Evolutionary conservation across 106 monocot species (phyloP).

Genomic region (Dendrobium nobile): DNA sequence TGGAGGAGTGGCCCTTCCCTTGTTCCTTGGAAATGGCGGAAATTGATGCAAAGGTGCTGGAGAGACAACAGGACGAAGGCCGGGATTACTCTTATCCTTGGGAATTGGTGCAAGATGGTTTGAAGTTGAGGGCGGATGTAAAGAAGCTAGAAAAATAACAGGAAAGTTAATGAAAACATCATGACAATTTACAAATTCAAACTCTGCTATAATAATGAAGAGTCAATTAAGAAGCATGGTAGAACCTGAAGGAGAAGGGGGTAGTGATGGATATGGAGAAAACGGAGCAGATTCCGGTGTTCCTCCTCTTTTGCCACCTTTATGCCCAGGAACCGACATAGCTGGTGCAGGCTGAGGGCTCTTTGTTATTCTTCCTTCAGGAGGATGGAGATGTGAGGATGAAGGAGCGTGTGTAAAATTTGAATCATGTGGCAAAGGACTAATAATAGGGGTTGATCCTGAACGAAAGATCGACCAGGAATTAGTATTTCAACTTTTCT

Average conservation of each 20-base stretch:
- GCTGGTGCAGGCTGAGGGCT: slow-evolving; percentile 22
- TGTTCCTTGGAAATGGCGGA: slow-evolving; percentile 16
- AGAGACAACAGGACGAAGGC: slow-evolving; percentile 15
- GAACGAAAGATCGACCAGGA: slow-evolving; percentile 11
- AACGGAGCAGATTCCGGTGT: slow-evolving; percentile 25
- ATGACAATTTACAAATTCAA: not conserved
- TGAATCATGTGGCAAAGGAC: slow-evolving; percentile 28
- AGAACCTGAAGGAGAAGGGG: slow-evolving; percentile 38
- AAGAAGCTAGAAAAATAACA: not conserved
- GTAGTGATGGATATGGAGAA: slow-evolving; percentile 30
- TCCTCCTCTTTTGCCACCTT: slow-evolving; percentile 9
- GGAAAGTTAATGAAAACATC: not conserved
- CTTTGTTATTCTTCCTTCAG: slow-evolving; percentile 7
- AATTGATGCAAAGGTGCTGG: slow-evolving; percentile 24
- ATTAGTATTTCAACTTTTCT: slow-evolving; percentile 8
- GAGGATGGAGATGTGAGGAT: slow-evolving; percentile 13
- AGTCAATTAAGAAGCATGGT: slow-evolving; percentile 2
- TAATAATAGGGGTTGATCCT: slow-evolving; percentile 43
- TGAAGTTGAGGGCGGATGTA: not conserved
- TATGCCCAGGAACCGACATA: slow-evolving; percentile 8
- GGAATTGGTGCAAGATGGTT: not conserved
- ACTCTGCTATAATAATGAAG: not conserved
- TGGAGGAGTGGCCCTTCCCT: slow-evolving; percentile 20
- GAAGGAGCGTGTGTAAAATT: slow-evolving; percentile 4
- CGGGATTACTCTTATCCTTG: not conserved